Base-by-base conservation (phyloP, 2,329 filamentous ascomycete genomes). In the Diplodia sapinea region DNA sequence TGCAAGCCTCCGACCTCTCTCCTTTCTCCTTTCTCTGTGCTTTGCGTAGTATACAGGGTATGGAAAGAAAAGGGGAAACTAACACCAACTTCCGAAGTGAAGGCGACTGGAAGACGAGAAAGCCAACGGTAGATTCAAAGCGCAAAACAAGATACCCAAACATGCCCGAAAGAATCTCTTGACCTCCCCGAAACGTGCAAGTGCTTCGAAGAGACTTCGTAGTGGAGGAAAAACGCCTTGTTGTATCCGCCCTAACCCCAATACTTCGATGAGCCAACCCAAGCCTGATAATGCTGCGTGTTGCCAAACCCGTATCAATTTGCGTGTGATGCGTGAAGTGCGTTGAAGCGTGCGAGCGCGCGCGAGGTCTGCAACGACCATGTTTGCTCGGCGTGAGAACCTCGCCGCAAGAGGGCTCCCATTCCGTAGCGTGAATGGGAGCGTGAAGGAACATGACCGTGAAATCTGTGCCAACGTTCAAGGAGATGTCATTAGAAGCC, bases 41-140 rank as follows among this genome's bases (percentile, higher is more conserved):
- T 68, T 52, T 51, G 66, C 70, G 69, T 75, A 75, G 70, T 75
- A 70, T 75, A 73, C 72, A 75, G 71, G 71, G 72, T 73, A 72
- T 73, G 70, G 68, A 38, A 52, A 66, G 70, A 70, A 68, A 68
- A 62, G 59, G 56, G 20, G 43, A 64, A 50, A 17, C 64, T 47
- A 33, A 69, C 47, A 65, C 6, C 63, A 56, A 29, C 6, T 49
- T 64, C 20, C 33, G 23, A 26, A 65, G 23, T 36, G 36, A 65
- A 20, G 54, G 52, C 12, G n/a, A 40, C 40, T 20, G n/a, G n/a
- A 52, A 66, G 17, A 50, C 20, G 31, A 67, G 33, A 33, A 59
- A 59, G 54, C 38, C 52, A 49, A 56, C 38, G 13, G 20, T 47
- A 4, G 20, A 65, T 52, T 49, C 49, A 31, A 33, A 52, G 54